These are phyloP conservation scores for Sporothrix pallida DNA, from an alignment of 2,329 filamentous ascomycete genomes.

Conservation along the genomic window DNA sequence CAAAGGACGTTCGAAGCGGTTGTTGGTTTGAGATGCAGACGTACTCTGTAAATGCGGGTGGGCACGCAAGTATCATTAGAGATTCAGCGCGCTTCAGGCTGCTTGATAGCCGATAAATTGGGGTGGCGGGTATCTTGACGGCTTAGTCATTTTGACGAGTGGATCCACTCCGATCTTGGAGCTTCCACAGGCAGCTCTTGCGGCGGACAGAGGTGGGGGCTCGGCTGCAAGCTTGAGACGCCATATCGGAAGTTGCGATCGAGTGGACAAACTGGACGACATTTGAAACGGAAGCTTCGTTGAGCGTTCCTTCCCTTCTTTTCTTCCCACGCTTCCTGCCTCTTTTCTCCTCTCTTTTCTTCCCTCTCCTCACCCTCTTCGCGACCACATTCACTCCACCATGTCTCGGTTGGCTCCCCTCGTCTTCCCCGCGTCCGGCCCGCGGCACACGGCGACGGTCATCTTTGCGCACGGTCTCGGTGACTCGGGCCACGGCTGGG, in stretches of 20 bases:
- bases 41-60: not conserved
- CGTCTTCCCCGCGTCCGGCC: slow-evolving; percentile 75
- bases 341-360: not conserved
- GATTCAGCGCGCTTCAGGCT: not conserved
- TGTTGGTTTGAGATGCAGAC: not conserved
- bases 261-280: no score
- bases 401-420: slow-evolving; percentile 54
- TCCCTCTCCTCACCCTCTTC: not conserved
- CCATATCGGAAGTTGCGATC: slow-evolving; percentile 5
- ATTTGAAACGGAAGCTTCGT: no score
- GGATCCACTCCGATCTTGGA: not conserved
- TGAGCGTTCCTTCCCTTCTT: no score
- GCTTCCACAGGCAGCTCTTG: not conserved
- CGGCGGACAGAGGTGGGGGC: slow-evolving; percentile 13
- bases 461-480: slow-evolving; percentile 94
- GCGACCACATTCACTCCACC: not conserved
- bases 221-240: slow-evolving; percentile 1
- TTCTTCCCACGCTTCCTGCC: not conserved
- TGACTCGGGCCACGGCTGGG: slow-evolving; percentile 80
- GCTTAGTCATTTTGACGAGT: slow-evolving; percentile 6
- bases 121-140: slow-evolving; percentile 23
- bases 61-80: not conserved
- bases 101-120: slow-evolving; percentile 13
- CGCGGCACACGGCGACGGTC: slow-evolving; percentile 86
- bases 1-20: not conserved